Base-by-base conservation (phyloP, 2,329 filamentous ascomycete genomes). In the Aspergillus thermomutatus region DNA sequence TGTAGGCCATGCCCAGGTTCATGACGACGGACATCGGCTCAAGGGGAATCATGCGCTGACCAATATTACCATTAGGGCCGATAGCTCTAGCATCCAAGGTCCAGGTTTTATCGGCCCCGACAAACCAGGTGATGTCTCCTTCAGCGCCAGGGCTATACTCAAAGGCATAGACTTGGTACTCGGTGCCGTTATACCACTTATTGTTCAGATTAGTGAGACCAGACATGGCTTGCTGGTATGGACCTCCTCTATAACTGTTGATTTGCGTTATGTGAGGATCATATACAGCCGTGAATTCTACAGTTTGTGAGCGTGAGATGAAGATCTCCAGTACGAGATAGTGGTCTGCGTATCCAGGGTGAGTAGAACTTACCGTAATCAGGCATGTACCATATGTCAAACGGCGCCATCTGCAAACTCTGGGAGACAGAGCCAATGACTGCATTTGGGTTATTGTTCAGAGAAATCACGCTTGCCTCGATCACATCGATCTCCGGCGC, bases 401-500 rank as follows among this genome's bases (percentile, higher is more conserved):
- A 90, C 1, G 87, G 87, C 1, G 87, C 87, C 56, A 85, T 79
- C 65, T 89, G 86, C 66, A 83, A 81, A 69, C 83, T 87, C 64
- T 90, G 86, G 6, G 87, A 89, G 1, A 84, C 87, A 21, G 79
- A 76, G 48, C 87, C 87, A 50, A 87, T 79, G 34, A 77, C 77
- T n/a, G 77, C 78, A 31, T 75, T 77, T 1, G 58, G 54, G 21
- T 78, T 68, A n/a, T 77, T 75, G 41, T 82, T 80, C 25, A 87
- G 65, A 19, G 78, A 76, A 5, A 72, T 75, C 14, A 85, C 83
- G 63, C 82, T 87, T n/a, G 84, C 87, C 78, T 90, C 87, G 45
- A 90, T 76, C 11, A 82, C 86, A 80, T 90, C 87, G 59, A 90
- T 88, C 77, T 90, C 87, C 0, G 88, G 87, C 1, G 86, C 84